phyloP scores from a whole-genome alignment of 2,329 filamentous ascomycete species.

The Proliferodiscus dingleyae region DNA sequence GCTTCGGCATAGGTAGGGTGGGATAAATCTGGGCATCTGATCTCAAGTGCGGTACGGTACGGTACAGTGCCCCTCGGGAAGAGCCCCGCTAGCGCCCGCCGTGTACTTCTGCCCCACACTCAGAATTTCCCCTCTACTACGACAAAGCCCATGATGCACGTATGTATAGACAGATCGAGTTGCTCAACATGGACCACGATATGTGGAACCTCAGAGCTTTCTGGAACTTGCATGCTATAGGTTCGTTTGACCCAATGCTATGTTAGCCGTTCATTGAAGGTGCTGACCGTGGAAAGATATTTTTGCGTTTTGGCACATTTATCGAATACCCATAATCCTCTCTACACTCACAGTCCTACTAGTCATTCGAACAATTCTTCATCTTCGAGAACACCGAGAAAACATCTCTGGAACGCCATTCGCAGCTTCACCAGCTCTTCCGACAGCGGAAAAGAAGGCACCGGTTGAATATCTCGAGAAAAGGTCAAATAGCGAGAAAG shows the following conservation, averaged over 20 bases:
- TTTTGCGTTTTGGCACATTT: constrained; percentile 39
- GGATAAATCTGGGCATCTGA: too few relatives aligned
- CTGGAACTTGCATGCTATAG: constrained; percentile 15
- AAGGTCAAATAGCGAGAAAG: constrained; percentile 28
- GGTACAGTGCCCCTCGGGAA: too few relatives aligned
- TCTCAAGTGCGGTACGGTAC: too few relatives aligned
- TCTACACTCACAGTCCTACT: constrained; percentile 35
- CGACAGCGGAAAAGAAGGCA: constrained; percentile 22
- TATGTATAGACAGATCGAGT: neutral
- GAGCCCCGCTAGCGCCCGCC: neutral
- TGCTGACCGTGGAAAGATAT: constrained; percentile 20
- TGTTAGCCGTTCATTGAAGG: neutral
- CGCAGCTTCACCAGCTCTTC: constrained; percentile 18
- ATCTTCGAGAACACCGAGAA: constrained; percentile 28
- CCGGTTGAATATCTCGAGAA: constrained; percentile 14
- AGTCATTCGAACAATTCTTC: constrained; percentile 30
- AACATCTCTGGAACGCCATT: constrained; percentile 30
- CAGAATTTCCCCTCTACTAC: neutral
- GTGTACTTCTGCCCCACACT: neutral
- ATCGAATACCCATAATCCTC: constrained; percentile 41
- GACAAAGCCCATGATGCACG: neutral
- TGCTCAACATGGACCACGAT: constrained; percentile 15
- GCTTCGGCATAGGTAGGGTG: too few relatives aligned
- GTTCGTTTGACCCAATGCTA: constrained; percentile 8
- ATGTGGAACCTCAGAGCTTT: constrained; percentile 15